Evolutionary conservation across 2,329 filamentous ascomycete genomes (phyloP).

Genomic region (Cladosporium sphaerospermum): DNA sequence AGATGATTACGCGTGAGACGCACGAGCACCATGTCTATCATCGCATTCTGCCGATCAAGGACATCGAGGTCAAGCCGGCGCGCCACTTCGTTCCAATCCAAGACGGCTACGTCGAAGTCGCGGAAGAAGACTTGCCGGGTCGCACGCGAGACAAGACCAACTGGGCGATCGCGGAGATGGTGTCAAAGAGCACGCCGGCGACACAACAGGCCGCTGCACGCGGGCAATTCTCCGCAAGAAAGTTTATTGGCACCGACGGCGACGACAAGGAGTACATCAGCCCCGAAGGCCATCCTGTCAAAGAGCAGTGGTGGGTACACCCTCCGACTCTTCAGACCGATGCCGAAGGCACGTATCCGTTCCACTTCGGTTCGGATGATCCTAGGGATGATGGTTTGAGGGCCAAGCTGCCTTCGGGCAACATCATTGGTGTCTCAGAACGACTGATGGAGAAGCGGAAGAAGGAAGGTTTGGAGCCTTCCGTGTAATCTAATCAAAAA

Average conservation of each 20-base stretch:
- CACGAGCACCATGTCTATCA: constrained; percentile 50
- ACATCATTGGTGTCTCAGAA: constrained; percentile 19
- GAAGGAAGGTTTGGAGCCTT: background rate
- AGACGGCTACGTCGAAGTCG: constrained; percentile 39
- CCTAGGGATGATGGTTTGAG: constrained; percentile 19
- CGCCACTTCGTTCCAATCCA: constrained; percentile 44
- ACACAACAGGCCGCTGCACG: constrained; percentile 11
- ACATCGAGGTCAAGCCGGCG: constrained; percentile 48
- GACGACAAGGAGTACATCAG: constrained; percentile 35
- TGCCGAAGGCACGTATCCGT: constrained; percentile 30
- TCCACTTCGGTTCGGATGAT: constrained; percentile 24
- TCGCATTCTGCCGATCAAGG: constrained; percentile 47
- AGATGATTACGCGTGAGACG: constrained; percentile 47
- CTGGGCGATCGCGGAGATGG: constrained; percentile 30
- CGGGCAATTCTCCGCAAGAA: constrained; percentile 30
- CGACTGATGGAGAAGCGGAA: constrained; percentile 14
- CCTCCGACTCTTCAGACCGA: constrained; percentile 36
- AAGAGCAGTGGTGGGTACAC: constrained; percentile 42
- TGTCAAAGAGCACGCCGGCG: constrained; percentile 18
- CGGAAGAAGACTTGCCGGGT: constrained; percentile 36
- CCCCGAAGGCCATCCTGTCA: constrained; percentile 36
- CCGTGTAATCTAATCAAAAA: too few relatives aligned
- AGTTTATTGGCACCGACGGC: constrained; percentile 35
- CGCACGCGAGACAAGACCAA: constrained; percentile 21
- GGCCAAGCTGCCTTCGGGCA: constrained; percentile 16